Evolutionary conservation across 2,329 filamentous ascomycete species (phyloP).

Genomic region (Apiospora kogelbergensis): DNA sequence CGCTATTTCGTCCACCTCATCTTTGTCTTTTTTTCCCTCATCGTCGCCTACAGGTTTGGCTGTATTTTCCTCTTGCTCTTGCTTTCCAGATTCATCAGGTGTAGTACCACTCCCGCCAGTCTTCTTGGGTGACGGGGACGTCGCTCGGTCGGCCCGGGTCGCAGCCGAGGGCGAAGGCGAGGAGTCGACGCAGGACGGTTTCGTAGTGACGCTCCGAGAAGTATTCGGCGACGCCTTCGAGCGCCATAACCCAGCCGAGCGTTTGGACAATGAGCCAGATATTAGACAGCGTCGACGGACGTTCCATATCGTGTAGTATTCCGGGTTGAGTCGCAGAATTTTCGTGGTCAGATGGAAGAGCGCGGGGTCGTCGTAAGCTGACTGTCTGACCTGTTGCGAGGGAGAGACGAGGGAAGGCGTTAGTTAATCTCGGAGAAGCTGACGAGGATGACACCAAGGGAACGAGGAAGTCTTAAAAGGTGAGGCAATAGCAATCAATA

Average conservation of each 20-base stretch:
- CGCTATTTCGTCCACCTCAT: not conserved
- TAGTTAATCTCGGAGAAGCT: slow-evolving; percentile 9
- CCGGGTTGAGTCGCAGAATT: slow-evolving; percentile 74
- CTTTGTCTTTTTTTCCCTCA: slow-evolving; percentile 19
- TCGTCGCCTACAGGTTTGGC: not conserved
- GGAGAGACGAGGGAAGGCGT: slow-evolving; percentile 11
- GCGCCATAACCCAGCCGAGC: slow-evolving; percentile 42
- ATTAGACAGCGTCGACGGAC: slow-evolving; percentile 72
- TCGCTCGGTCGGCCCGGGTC: slow-evolving; percentile 46
- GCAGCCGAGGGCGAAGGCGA: slow-evolving; percentile 51
- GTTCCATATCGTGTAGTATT: slow-evolving; percentile 93
- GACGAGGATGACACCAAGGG: not conserved
- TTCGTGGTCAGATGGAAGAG: slow-evolving; percentile 70
- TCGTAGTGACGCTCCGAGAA: slow-evolving; percentile 55
- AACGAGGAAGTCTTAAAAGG: not conserved
- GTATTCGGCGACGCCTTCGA: slow-evolving; percentile 56
- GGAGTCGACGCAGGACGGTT: slow-evolving; percentile 63
- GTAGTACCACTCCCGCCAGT: slow-evolving; percentile 53
- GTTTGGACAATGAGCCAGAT: slow-evolving; percentile 57
- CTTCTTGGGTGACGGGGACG: slow-evolving; percentile 49
- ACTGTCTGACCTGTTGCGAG: slow-evolving; percentile 35
- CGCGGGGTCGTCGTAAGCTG: slow-evolving; percentile 49
- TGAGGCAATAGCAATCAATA: slow-evolving; percentile 19
- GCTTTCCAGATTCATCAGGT: slow-evolving; percentile 37
- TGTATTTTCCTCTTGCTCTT: slow-evolving; percentile 26